Percentiles rank a stretch among this genome's conserved stretches.
Evolutionary conservation across 495 filamentous ascomycete species (phyloP).

Genomic region (Trichoderma asperelloides): DNA sequence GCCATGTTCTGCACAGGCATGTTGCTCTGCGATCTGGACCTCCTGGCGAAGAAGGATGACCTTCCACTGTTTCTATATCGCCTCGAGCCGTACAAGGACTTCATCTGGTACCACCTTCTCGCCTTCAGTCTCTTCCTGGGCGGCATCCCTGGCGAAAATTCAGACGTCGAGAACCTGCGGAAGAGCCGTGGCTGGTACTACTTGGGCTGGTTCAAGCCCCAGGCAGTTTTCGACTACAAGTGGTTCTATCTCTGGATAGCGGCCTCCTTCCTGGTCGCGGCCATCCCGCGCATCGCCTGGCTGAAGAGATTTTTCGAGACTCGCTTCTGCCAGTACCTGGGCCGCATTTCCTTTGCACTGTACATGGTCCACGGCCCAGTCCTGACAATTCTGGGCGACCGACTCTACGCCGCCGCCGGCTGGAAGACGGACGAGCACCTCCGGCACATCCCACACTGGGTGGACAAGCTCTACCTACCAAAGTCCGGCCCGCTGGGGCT

Average conservation of each 20-base stretch:
- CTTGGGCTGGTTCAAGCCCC: conserved; percentile 38
- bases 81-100: conserved; percentile 31
- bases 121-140: conserved; percentile 32
- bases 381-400: conserved; percentile 33
- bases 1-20: conserved; percentile 38
- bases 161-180: conserved; percentile 24
- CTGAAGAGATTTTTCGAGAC: conserved; percentile 49
- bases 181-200: conserved; percentile 36
- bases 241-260: conserved; percentile 44
- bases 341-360: conserved; percentile 53
- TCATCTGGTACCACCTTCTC: conserved; percentile 39
- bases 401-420: conserved; percentile 44
- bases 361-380: conserved; percentile 60
- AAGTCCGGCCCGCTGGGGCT: conserved; percentile 43
- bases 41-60: conserved; percentile 30
- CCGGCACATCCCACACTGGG: conserved; percentile 32
- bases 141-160: conserved; percentile 34
- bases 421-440: conserved; percentile 31
- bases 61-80: conserved; percentile 28
- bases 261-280: conserved; percentile 44
- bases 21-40: conserved; percentile 40
- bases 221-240: conserved; percentile 42
- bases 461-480: conserved; percentile 37
- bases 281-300: conserved; percentile 34
- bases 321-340: conserved; percentile 53